These are phyloP conservation scores for Lignosus rhinocerotis DNA, from an alignment of 1,284 basidiomycete species.

Conservation along the genomic window DNA sequence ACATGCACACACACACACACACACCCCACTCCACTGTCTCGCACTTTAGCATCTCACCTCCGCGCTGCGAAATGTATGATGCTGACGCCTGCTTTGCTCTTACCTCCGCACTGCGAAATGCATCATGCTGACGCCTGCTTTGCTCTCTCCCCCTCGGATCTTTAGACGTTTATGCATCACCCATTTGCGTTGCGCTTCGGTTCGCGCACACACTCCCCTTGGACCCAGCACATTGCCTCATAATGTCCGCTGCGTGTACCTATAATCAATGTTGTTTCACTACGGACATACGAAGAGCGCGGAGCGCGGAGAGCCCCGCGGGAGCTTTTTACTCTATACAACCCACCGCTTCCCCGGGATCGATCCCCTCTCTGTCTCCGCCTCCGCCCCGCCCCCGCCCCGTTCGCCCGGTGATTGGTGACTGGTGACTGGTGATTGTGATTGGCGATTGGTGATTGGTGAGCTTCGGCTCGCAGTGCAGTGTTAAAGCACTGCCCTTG, in stretches of 20 bases:
- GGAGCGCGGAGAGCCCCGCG: background rate
- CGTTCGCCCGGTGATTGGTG: background rate
- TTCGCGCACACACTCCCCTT: background rate
- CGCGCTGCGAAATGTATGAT: too few species aligned
- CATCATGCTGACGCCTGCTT: too few species aligned
- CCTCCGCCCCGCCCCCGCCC: background rate
- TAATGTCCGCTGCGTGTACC: conserved; percentile 12
- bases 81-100: too few species aligned
- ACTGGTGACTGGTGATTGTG: too few species aligned
- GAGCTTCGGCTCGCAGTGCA: background rate
- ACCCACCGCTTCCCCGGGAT: background rate
- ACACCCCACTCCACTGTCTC: background rate
- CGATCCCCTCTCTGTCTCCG: background rate
- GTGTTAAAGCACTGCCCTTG: too few species aligned
- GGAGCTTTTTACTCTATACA: background rate
- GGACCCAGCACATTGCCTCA: conserved; percentile 6
- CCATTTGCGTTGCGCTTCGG: background rate
- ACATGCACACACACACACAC: background rate
- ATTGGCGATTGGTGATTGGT: background rate
- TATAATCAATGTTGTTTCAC: conserved; percentile 14
- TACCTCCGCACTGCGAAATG: too few species aligned
- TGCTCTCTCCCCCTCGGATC: background rate
- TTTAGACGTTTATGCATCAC: background rate
- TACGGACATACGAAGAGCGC: conserved; percentile 5
- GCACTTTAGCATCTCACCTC: too few species aligned